Evolutionary conservation across 129 eudicot genomes (phyloP).

Genomic region (Scalesia atractyloides): DNA sequence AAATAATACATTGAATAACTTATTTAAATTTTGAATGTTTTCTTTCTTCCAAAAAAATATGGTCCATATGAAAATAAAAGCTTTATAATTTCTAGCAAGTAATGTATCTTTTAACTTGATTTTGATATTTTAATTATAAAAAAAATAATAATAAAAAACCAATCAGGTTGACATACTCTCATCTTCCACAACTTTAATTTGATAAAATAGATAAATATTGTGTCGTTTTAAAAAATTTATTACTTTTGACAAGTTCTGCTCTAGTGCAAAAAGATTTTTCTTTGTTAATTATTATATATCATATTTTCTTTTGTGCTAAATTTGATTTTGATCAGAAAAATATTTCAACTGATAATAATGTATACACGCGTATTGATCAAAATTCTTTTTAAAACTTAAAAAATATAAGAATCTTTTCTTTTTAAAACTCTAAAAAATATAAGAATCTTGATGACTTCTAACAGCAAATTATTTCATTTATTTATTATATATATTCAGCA

Average conservation of each 20-base stretch:
- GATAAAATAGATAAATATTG: not conserved
- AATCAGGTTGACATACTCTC: not conserved
- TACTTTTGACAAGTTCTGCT: not conserved
- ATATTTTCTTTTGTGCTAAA: no score
- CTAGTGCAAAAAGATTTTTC: not conserved
- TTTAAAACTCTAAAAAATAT: no score
- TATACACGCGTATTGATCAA: no score
- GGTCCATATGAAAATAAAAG: not conserved
- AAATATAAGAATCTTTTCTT: no score
- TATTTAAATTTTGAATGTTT: not conserved
- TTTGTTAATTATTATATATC: not conserved
- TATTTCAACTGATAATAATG: no score
- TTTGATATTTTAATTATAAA: not conserved
- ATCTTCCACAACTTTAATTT: not conserved
- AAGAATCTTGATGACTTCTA: no score
- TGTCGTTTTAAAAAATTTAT: not conserved
- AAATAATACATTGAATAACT: not conserved
- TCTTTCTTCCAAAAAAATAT: not conserved
- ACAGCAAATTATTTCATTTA: no score
- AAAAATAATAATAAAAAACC: not conserved
- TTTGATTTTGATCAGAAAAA: no score
- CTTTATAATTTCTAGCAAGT: not conserved
- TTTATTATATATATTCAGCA: no score
- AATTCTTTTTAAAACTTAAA: no score
- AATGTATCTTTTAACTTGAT: not conserved